These are phyloP conservation scores for Boechera stricta DNA, from an alignment of 345 rosid genomes.

Conservation along the genomic window DNA sequence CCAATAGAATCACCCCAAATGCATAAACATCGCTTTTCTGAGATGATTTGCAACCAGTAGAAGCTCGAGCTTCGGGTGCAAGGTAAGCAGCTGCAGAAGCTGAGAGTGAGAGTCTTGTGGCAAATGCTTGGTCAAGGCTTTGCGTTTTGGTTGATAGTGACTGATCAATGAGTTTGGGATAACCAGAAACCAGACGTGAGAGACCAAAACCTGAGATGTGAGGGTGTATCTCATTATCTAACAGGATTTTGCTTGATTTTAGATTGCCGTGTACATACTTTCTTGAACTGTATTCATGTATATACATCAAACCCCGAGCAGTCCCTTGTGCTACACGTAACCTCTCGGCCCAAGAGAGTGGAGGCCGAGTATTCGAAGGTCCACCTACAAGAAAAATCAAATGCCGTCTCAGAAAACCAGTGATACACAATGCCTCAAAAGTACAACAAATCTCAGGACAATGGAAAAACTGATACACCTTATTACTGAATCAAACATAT, in stretches of 20 bases:
- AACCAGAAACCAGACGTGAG: constrained; percentile 67
- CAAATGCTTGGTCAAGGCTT: constrained; percentile 60
- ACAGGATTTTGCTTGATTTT: constrained; percentile 81
- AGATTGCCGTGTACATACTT: constrained; percentile 78
- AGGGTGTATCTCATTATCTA: constrained; percentile 75
- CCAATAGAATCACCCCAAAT: constrained; percentile 79
- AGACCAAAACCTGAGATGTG: constrained; percentile 86
- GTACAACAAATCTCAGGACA: background rate
- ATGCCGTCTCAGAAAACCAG: constrained; percentile 7
- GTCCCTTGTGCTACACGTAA: constrained; percentile 84
- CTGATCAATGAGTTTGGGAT: constrained; percentile 53
- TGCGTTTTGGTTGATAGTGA: constrained; percentile 31
- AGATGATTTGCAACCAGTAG: constrained; percentile 54
- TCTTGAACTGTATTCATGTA: constrained; percentile 77
- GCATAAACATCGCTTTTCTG: constrained; percentile 93
- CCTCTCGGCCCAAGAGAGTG: constrained; percentile 74
- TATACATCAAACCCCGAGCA: constrained; percentile 79
- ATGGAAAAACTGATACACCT: background rate
- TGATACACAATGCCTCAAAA: background rate
- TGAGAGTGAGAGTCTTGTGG: constrained; percentile 63
- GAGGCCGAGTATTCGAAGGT: constrained; percentile 49
- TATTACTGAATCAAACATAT: constrained; percentile 1
- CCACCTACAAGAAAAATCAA: constrained; percentile 50
- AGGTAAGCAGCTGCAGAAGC: constrained; percentile 66
- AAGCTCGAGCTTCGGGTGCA: constrained; percentile 78